A percentile compares a stretch with the other conserved stretches of the same genome.
These are phyloP conservation scores for Leptographium flavum DNA, from an alignment of 2,329 filamentous ascomycete genomes.

Conservation along the genomic window DNA sequence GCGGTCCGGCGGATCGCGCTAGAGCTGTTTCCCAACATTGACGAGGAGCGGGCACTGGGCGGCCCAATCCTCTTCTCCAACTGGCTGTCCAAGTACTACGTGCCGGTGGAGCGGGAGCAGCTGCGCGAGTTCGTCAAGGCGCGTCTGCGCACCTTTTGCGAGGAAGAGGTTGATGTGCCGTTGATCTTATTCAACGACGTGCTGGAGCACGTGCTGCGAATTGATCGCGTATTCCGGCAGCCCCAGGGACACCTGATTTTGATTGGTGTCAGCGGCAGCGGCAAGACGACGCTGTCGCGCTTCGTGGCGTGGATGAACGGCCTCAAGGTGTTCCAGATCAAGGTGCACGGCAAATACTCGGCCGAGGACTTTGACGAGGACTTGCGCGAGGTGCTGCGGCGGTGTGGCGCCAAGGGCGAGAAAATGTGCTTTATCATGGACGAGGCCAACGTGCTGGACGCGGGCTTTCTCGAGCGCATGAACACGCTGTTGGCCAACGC, in stretches of 20 bases:
- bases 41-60: conserved; percentile 75
- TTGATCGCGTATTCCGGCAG: conserved; percentile 96
- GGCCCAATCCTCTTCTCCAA: conserved; percentile 97
- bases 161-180: conserved; percentile 97
- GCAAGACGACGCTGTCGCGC: conserved; percentile 93
- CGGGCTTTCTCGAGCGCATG: conserved; percentile 97
- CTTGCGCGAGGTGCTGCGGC: conserved; percentile 78
- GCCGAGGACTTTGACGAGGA: conserved; percentile 98
- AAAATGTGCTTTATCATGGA: conserved; percentile 99
- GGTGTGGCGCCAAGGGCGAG: conserved; percentile 93
- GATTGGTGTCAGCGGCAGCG: conserved; percentile 95
- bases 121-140: conserved; percentile 96
- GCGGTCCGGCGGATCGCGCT: conserved; percentile 74
- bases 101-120: conserved; percentile 89
- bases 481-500: conserved; percentile 97
- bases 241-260: conserved; percentile 96
- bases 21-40: conserved; percentile 89
- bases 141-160: conserved; percentile 92
- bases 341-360: conserved; percentile 97
- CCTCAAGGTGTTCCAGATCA: conserved; percentile 98
- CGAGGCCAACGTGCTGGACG: conserved; percentile 95
- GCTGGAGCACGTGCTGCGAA: conserved; percentile 91
- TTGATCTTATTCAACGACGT: conserved; percentile 99
- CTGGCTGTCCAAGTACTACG: conserved; percentile 97
- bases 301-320: conserved; percentile 99